Evolutionary conservation across 805 yeast genomes (phyloP), one percentile per base, ranked within the genome.

Genomic region (Candida sphagnicola): DNA sequence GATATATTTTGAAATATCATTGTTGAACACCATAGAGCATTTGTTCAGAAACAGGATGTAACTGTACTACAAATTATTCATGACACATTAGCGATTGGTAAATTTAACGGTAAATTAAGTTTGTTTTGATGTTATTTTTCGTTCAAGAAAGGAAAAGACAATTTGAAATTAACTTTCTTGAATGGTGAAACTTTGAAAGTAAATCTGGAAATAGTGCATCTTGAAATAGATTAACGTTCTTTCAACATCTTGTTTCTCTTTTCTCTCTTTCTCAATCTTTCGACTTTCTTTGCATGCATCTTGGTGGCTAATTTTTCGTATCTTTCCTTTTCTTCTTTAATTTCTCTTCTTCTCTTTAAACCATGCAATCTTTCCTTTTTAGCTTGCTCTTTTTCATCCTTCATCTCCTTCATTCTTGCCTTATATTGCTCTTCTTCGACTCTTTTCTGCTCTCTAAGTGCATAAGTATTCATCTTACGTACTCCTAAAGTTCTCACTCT

Each of bases 231-330:
- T 26, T 58, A 85, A 62, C 97, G 96, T 57, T 90, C 98, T 59
- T 82, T 88, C 59, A 90, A 79, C 54, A 89, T 70, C 67, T 91
- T 91, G 69, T 90, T 91, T 67, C 98, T 82, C 83, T 91, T 91
- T 59, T 91, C 99, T 57, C 84, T 81, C 70, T 84, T 82, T 67
- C 85, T 82, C 66, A 91, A 59, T 64, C 99, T 78, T 47, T 89
- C 98, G 29, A 89, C 85, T 70, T 80, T 85, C 80, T 89, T 90
- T 31, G 84, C 84, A 57, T 88, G 91, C 95, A 91, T 86, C 63
- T 84, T 87, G 40, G 77, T 74, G 10, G 95, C 93, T 57, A 91
- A 59, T 55, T 71, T 72, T 54, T 85, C 95, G 56, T 81, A 86
- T 52, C 99, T 77, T 59, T 91, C 97, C 61, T 78, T 79, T 61